phyloP scores from a whole-genome alignment of 768 basidiomycete genomes.

The Leccinum uliginosum region DNA sequence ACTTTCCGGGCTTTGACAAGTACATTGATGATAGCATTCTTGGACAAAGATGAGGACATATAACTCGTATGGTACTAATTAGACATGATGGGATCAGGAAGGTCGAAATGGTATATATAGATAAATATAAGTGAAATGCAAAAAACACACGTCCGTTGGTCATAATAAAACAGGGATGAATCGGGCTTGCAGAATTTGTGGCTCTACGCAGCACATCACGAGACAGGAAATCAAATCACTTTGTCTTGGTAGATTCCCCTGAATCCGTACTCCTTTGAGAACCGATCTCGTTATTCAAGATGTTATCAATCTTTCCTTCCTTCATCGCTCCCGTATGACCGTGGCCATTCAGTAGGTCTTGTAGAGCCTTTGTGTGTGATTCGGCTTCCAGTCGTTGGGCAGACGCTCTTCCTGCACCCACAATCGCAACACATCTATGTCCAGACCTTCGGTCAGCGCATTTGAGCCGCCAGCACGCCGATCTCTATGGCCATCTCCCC shows the following conservation, averaged over 20 bases:
- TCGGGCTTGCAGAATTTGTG: neutral
- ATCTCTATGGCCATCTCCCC: slow-evolving; percentile 67
- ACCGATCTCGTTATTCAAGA: slow-evolving; percentile 11
- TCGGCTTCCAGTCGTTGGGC: slow-evolving; percentile 36
- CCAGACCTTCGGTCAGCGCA: slow-evolving; percentile 38
- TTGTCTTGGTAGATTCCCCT: slow-evolving; percentile 12
- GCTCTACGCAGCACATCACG: neutral
- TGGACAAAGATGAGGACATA: neutral
- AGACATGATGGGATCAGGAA: neutral
- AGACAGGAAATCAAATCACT: slow-evolving; percentile 3
- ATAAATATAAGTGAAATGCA: neutral
- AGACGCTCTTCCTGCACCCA: slow-evolving; percentile 54
- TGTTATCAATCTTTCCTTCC: slow-evolving; percentile 15
- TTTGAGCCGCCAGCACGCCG: slow-evolving; percentile 40
- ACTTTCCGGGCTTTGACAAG: no score
- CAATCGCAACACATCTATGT: slow-evolving; percentile 40
- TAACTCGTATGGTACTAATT: neutral
- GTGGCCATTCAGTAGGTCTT: slow-evolving; percentile 29
- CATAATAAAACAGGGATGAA: neutral
- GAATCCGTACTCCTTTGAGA: neutral
- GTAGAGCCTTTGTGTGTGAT: slow-evolving; percentile 28
- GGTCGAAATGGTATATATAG: neutral
- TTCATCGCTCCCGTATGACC: slow-evolving; percentile 23
- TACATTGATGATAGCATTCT: neutral
- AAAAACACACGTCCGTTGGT: neutral